A percentile compares a stretch with the other conserved stretches of the same genome.
phyloP scores from a whole-genome alignment of 176 grass and related monocot genomes.

The Oryza nivara region DNA sequence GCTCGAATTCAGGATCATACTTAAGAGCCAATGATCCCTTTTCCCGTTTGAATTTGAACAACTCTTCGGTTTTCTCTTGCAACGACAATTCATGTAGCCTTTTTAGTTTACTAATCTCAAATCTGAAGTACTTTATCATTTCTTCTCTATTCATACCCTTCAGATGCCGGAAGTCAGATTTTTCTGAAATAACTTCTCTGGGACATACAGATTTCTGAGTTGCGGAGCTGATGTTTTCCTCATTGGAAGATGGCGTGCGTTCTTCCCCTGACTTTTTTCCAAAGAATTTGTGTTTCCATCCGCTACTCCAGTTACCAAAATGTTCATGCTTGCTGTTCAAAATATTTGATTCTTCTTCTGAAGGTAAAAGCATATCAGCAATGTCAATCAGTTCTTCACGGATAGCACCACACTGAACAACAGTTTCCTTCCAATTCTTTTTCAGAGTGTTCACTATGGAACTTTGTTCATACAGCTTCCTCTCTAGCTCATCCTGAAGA shows the following conservation, averaged over 20 bases:
- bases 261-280: conserved; percentile 50
- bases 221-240: conserved; percentile 41
- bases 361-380: conserved; percentile 55
- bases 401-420: conserved; percentile 57
- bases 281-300: conserved; percentile 68
- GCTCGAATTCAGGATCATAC: conserved; percentile 79
- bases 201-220: conserved; percentile 61
- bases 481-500: conserved; percentile 74
- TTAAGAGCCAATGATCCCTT: conserved; percentile 81
- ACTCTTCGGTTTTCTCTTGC: conserved; percentile 96
- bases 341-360: conserved; percentile 53
- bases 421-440: conserved; percentile 70
- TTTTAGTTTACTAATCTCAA: conserved; percentile 91
- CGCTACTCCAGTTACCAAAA: conserved; percentile 59
- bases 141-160: conserved; percentile 77
- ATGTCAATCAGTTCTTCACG: conserved; percentile 79
- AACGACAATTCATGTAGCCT: conserved; percentile 78
- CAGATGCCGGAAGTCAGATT: conserved; percentile 73
- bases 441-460: conserved; percentile 58
- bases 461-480: conserved; percentile 65
- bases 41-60: conserved; percentile 91
- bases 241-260: conserved; percentile 44
- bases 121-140: conserved; percentile 78
- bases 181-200: conserved; percentile 72
- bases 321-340: conserved; percentile 45